Percentiles rank a stretch among this genome's conserved stretches.
Conservation (phyloP, 1,284 basidiomycete species). For the Fistulinella cinereoalba region DNA sequence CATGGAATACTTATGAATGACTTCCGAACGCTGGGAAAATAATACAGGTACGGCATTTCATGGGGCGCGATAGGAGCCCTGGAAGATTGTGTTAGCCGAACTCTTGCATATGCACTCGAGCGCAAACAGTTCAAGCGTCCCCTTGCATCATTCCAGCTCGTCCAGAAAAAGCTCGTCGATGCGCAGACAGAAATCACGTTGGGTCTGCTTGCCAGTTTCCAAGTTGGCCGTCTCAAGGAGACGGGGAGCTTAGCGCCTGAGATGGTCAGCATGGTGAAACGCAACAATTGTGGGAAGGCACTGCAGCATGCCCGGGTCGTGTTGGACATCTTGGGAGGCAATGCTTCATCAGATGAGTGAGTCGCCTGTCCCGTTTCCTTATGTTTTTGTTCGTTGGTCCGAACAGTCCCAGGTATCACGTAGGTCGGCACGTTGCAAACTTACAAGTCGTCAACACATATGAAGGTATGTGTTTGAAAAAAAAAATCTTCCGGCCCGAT, state of each 20-base stretch:
- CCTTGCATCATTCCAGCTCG: slow-evolving; percentile 90
- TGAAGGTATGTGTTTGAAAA: slow-evolving; percentile 54
- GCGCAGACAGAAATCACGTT: slow-evolving; percentile 84
- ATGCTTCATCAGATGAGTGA: slow-evolving; percentile 87
- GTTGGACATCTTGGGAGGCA: slow-evolving; percentile 88
- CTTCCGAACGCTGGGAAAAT: neutral
- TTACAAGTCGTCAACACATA: slow-evolving; percentile 92
- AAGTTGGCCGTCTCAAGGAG: slow-evolving; percentile 92
- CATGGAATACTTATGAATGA: neutral
- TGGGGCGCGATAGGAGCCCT: slow-evolving; percentile 95
- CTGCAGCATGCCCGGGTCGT: slow-evolving; percentile 76
- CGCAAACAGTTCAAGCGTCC: slow-evolving; percentile 88
- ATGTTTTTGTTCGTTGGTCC: neutral
- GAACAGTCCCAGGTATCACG: slow-evolving; percentile 62
- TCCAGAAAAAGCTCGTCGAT: slow-evolving; percentile 96
- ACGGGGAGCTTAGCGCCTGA: slow-evolving; percentile 76
- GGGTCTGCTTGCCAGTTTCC: slow-evolving; percentile 77
- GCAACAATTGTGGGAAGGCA: slow-evolving; percentile 95
- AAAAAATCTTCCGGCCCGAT: neutral
- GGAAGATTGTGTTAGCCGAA: slow-evolving; percentile 83
- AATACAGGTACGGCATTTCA: slow-evolving; percentile 74
- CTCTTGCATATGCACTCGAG: slow-evolving; percentile 86
- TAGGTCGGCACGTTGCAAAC: slow-evolving; percentile 89
- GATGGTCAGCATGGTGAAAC: slow-evolving; percentile 94
- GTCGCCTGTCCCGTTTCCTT: slow-evolving; percentile 26